Evolutionary conservation across 139 green algal genomes (phyloP).

Genomic region (Chlamydomonas applanata): DNA sequence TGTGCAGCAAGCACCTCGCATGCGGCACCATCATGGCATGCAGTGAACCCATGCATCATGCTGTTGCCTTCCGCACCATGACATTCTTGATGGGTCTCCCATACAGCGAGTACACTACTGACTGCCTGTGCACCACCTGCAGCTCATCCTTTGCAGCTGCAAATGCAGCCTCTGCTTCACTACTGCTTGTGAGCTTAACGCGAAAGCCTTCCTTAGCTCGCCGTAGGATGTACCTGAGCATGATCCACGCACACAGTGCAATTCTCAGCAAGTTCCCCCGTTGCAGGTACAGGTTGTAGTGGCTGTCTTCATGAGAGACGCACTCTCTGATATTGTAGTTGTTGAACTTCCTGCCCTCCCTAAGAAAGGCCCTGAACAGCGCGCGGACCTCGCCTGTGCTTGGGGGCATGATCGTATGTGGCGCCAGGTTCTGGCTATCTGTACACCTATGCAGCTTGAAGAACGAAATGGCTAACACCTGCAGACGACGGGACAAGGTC

Average conservation of each 20-base stretch:
- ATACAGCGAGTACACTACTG: slow-evolving; percentile 69
- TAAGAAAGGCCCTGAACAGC: slow-evolving; percentile 32
- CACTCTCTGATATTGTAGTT: slow-evolving; percentile 81
- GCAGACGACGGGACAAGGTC: too few species aligned
- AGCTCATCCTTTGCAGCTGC: slow-evolving; percentile 47
- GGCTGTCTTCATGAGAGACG: too few species aligned
- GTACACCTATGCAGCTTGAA: too few species aligned
- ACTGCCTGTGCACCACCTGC: slow-evolving; percentile 61
- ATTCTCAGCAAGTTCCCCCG: too few species aligned
- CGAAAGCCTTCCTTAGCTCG: slow-evolving; percentile 53
- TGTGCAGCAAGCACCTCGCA: too few species aligned
- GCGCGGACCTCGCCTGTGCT: slow-evolving; percentile 16
- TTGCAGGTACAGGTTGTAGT: too few species aligned
- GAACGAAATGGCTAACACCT: too few species aligned
- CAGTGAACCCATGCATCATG: too few species aligned
- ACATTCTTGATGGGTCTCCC: slow-evolving; percentile 63
- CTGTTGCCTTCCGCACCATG: slow-evolving; percentile 42
- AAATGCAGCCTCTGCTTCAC: slow-evolving; percentile 26
- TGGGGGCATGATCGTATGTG: too few species aligned
- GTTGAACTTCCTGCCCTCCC: slow-evolving; percentile 53
- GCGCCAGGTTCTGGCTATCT: too few species aligned
- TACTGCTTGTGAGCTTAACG: not conserved
- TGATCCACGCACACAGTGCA: too few species aligned
- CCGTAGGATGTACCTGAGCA: slow-evolving; percentile 65
- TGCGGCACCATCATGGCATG: too few species aligned